Percentiles rank a stretch among this genome's conserved stretches.
Evolutionary conservation across 495 filamentous ascomycete genomes (phyloP).

Genomic region (Acidiella bohemica): DNA sequence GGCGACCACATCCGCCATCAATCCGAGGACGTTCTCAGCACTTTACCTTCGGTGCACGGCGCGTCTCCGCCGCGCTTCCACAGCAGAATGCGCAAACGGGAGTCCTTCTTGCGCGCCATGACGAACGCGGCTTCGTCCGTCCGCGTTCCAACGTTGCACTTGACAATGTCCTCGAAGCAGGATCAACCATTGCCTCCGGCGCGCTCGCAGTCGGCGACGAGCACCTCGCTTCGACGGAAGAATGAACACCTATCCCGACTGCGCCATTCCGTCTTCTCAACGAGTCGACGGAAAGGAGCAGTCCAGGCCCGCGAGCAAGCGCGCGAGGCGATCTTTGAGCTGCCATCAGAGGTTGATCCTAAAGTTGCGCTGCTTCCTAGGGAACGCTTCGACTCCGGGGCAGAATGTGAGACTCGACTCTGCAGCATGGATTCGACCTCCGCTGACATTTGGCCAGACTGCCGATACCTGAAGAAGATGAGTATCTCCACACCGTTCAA

Average conservation of each 20-base stretch:
- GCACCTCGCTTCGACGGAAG: constrained; percentile 1
- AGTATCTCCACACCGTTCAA: constrained; percentile 72
- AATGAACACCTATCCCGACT: constrained; percentile 10
- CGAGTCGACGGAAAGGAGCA: too few relatives aligned
- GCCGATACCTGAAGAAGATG: constrained; percentile 10
- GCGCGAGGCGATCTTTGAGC: too few relatives aligned
- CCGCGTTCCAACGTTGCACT: constrained; percentile 1
- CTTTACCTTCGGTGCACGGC: too few relatives aligned
- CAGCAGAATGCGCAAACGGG: background rate
- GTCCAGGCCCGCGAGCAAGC: too few relatives aligned
- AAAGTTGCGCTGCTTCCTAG: background rate
- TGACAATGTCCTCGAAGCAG: background rate
- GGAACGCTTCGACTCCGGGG: constrained; percentile 2
- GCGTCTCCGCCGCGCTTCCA: too few relatives aligned
- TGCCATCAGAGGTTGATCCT: too few relatives aligned
- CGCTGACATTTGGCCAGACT: constrained; percentile 4
- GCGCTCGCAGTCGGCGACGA: constrained; percentile 1
- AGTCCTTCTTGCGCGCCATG: constrained; percentile 1
- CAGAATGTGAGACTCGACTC: constrained; percentile 5
- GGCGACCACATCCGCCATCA: too few relatives aligned
- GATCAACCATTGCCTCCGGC: background rate
- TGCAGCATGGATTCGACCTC: background rate
- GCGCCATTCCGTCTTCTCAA: too few relatives aligned
- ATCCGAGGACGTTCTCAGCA: too few relatives aligned
- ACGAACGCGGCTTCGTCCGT: background rate